Evolutionary conservation across 495 filamentous ascomycete genomes (phyloP).

Genomic region (Pyrenula massariospora): DNA sequence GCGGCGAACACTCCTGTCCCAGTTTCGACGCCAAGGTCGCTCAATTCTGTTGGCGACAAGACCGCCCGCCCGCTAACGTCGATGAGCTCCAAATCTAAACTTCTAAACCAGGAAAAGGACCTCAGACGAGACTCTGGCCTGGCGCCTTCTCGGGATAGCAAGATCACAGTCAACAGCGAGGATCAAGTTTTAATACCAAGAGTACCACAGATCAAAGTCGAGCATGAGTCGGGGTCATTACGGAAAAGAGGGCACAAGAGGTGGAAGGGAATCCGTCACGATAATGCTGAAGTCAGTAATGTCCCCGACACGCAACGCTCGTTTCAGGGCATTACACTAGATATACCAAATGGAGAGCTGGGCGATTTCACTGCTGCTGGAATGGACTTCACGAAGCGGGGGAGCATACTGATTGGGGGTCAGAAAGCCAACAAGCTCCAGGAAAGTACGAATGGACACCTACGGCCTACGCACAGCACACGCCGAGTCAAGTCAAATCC

Average conservation of each 20-base stretch:
- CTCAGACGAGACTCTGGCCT: constrained; percentile 42
- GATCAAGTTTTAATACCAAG: constrained; percentile 8
- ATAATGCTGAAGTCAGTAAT: not conserved
- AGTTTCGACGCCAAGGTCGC: constrained; percentile 20
- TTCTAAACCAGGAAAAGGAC: constrained; percentile 13
- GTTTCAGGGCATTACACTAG: constrained; percentile 42
- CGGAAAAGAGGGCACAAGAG: not conserved
- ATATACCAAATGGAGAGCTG: constrained; percentile 42
- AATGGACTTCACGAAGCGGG: constrained; percentile 47
- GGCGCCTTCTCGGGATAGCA: constrained; percentile 32
- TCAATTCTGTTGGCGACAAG: constrained; percentile 2
- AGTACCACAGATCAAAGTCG: constrained; percentile 5
- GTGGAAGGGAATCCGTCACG: not conserved
- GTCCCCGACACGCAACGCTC: constrained; percentile 3
- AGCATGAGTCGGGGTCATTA: constrained; percentile 8
- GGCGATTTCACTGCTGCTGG: constrained; percentile 38
- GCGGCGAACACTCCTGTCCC: constrained; percentile 44
- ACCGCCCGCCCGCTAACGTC: too few species aligned
- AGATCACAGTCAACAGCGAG: constrained; percentile 29
- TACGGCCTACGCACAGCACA: constrained; percentile 11
- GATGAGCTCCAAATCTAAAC: too few species aligned
- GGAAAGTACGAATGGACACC: constrained; percentile 7
- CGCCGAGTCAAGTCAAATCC: constrained; percentile 23
- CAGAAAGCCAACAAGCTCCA: constrained; percentile 27
- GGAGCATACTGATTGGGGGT: constrained; percentile 29